A percentile compares a stretch with the other conserved stretches of the same genome.
Evolutionary conservation across 176 grass and related monocot genomes (phyloP).

Genomic region (Triticum urartu): DNA sequence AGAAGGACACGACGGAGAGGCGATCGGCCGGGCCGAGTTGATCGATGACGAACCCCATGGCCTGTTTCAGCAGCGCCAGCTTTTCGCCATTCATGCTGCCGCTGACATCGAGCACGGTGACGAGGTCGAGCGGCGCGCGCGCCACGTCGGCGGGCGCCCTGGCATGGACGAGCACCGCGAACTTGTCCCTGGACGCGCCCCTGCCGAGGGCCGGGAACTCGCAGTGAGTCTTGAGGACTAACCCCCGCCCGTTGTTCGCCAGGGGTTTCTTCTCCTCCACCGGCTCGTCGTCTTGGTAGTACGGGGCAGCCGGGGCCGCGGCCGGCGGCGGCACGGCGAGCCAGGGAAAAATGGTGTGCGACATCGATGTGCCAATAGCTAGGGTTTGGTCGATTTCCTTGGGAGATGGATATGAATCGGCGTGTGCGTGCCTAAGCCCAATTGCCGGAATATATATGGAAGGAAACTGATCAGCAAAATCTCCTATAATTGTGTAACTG

Average conservation of each 20-base stretch:
- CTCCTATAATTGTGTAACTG: not conserved
- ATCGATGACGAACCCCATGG: conserved; percentile 62
- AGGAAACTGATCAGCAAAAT: not conserved
- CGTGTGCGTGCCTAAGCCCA: not conserved
- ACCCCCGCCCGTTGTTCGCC: not conserved
- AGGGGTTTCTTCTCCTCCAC: not conserved
- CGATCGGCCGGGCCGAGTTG: conserved; percentile 57
- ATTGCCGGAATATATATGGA: not conserved
- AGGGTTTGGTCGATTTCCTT: not conserved
- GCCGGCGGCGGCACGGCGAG: not conserved
- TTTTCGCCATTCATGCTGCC: not conserved
- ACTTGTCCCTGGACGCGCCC: conserved; percentile 33
- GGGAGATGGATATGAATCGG: not conserved
- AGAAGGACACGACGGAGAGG: conserved; percentile 46
- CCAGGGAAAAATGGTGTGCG: not conserved
- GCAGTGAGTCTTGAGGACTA: conserved; percentile 36
- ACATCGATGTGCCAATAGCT: not conserved
- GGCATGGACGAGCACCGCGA: conserved; percentile 50
- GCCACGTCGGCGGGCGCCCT: conserved; percentile 35
- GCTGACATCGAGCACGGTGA: not conserved
- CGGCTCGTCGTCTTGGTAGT: not conserved
- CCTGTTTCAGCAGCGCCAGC: not conserved
- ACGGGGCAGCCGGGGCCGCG: too few species aligned
- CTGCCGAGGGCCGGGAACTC: conserved; percentile 41
- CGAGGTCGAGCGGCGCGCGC: conserved; percentile 5